Evolutionary conservation across 2,329 filamentous ascomycete genomes (phyloP).

Genomic region (Teratosphaeria destructans): DNA sequence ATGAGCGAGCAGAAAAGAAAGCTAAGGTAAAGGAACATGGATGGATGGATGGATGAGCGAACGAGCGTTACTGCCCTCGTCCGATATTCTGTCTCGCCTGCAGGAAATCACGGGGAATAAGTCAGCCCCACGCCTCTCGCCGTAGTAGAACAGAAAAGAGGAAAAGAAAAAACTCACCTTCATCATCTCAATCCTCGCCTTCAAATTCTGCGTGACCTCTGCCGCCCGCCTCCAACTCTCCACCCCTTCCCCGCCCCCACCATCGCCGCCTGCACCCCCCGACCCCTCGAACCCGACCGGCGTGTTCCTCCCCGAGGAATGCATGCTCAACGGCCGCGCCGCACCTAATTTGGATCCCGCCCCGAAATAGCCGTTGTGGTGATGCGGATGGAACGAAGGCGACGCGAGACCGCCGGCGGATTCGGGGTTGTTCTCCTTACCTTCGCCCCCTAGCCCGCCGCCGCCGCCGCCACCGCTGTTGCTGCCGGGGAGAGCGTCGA

Average conservation of each 20-base stretch:
- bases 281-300: slow-evolving; percentile 19
- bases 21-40: background rate
- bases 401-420: background rate
- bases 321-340: slow-evolving; percentile 1
- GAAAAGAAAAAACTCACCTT: slow-evolving; percentile 46
- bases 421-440: slow-evolving; percentile 37
- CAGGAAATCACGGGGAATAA: background rate
- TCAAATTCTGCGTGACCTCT: slow-evolving; percentile 94
- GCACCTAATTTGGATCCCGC: background rate
- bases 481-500: background rate
- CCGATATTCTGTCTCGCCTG: slow-evolving; percentile 19
- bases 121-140: background rate
- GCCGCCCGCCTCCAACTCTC: slow-evolving; percentile 97
- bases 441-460: slow-evolving; percentile 22
- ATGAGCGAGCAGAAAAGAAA: background rate
- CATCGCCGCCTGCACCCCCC: slow-evolving; percentile 19
- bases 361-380: background rate
- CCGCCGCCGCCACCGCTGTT: too few species aligned
- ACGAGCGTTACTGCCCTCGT: slow-evolving; percentile 11
- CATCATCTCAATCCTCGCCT: slow-evolving; percentile 97
- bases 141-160: background rate
- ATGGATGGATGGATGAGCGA: background rate
- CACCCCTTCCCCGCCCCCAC: slow-evolving; percentile 42
- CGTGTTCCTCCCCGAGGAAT: background rate
- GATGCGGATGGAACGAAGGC: background rate